phyloP scores from a whole-genome alignment of 2,329 filamentous ascomycete genomes.

The Claviceps spartinae region DNA sequence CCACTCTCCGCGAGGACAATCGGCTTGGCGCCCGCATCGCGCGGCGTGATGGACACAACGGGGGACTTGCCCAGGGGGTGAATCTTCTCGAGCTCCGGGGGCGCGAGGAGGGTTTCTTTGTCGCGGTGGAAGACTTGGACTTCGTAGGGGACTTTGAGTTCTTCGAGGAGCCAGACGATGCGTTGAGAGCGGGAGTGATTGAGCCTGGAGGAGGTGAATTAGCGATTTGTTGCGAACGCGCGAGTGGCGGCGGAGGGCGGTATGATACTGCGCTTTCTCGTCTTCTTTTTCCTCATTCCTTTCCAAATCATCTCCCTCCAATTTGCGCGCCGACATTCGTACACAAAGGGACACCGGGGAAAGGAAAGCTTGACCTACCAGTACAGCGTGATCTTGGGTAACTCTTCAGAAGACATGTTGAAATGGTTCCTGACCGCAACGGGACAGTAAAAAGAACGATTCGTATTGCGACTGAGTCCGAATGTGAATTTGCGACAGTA shows the following conservation, averaged over 20 bases:
- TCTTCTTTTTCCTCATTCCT: neutral
- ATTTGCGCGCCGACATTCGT: neutral
- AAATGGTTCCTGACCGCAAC: neutral
- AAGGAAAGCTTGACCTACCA: constrained; percentile 33
- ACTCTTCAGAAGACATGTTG: constrained; percentile 4
- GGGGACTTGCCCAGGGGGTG: constrained; percentile 85
- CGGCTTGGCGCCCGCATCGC: constrained; percentile 25
- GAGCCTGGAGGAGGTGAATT: constrained; percentile 43
- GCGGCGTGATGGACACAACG: constrained; percentile 49
- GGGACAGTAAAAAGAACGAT: too few relatives aligned
- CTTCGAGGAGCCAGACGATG: constrained; percentile 75
- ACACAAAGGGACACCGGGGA: neutral
- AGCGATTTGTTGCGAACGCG: neutral
- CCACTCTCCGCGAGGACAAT: constrained; percentile 69
- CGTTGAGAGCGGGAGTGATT: constrained; percentile 71
- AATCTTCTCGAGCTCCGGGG: constrained; percentile 59
- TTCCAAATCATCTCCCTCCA: too few relatives aligned
- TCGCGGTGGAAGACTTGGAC: constrained; percentile 65
- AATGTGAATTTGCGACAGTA: neutral
- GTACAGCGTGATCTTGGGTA: constrained; percentile 47
- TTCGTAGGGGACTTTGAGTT: constrained; percentile 66
- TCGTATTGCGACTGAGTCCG: neutral
- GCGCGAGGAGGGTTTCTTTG: constrained; percentile 50
- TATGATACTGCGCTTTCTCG: too few relatives aligned
- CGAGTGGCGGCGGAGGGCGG: too few relatives aligned